Evolutionary conservation across 345 rosid species (phyloP).

Genomic region (Citrus trifoliata): DNA sequence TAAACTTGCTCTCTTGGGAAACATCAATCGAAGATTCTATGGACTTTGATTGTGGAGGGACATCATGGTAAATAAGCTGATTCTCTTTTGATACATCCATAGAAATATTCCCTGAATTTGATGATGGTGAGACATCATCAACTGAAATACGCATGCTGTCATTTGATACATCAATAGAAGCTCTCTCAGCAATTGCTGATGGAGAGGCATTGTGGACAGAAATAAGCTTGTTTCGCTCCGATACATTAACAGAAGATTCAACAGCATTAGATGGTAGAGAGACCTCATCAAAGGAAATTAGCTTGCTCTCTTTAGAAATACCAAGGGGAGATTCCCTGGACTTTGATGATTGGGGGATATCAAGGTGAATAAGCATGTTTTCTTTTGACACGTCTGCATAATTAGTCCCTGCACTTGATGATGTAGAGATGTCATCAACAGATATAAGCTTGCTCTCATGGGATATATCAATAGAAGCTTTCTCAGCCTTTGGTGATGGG

Average conservation of each 20-base stretch:
- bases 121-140: constrained; percentile 22
- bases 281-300: constrained; percentile 18
- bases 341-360: constrained; percentile 9
- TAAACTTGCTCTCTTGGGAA: constrained; percentile 13
- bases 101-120: constrained; percentile 9
- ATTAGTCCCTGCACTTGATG: constrained; percentile 8
- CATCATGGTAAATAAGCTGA: constrained; percentile 15
- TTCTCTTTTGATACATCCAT: constrained; percentile 17
- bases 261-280: constrained; percentile 15
- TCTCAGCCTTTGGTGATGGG: constrained; percentile 21
- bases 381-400: constrained; percentile 7
- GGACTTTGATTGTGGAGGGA: constrained; percentile 5
- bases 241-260: constrained; percentile 19
- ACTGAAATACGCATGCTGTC: constrained; percentile 23
- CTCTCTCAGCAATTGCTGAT: constrained; percentile 17
- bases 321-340: constrained; percentile 10
- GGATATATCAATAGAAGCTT: constrained; percentile 22
- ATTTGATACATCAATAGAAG: constrained; percentile 19
- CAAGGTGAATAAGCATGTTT: constrained; percentile 15
- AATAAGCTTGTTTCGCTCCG: neutral
- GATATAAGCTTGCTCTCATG: constrained; percentile 24
- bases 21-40: constrained; percentile 13
- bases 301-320: constrained; percentile 12
- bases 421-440: constrained; percentile 20
- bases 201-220: constrained; percentile 21